These are phyloP conservation scores for Sarcodon aspratus DNA, from an alignment of 768 basidiomycete genomes.

Conservation along the genomic window DNA sequence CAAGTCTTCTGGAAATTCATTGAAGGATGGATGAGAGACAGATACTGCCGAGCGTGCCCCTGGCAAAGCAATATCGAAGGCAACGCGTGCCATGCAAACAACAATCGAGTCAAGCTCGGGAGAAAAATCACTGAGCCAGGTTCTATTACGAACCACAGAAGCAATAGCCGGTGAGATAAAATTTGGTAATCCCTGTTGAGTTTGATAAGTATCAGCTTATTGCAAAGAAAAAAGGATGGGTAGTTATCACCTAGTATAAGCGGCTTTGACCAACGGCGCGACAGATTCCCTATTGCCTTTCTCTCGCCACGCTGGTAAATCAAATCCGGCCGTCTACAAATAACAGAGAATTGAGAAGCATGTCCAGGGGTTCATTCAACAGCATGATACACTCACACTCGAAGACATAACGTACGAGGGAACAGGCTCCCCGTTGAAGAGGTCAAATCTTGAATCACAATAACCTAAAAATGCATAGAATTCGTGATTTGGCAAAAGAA, in stretches of 20 bases:
- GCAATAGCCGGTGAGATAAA: constrained; percentile 22
- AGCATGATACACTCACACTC: too few relatives aligned
- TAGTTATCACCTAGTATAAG: constrained; percentile 13
- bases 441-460: too few relatives aligned
- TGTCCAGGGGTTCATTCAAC: constrained; percentile 13
- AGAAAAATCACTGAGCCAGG: too few relatives aligned
- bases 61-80: too few relatives aligned
- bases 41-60: too few relatives aligned
- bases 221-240: constrained; percentile 19
- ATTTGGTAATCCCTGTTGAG: constrained; percentile 9
- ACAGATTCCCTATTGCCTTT: not conserved
- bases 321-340: constrained; percentile 16
- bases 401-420: constrained; percentile 3
- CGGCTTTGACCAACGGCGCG: constrained; percentile 3
- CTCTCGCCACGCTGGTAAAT: too few relatives aligned
- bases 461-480: not conserved
- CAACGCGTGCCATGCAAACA: too few relatives aligned
- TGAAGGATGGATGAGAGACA: too few relatives aligned
- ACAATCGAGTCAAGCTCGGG: too few relatives aligned
- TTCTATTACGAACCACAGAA: too few relatives aligned
- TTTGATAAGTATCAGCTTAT: constrained; percentile 22
- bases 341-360: constrained; percentile 25
- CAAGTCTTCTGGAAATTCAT: too few relatives aligned
- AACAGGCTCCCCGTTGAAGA: constrained; percentile 13
- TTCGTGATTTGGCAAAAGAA: constrained; percentile 13